phyloP scores from a whole-genome alignment of 2,329 filamentous ascomycete genomes.

The Xylariaceae sp. region DNA sequence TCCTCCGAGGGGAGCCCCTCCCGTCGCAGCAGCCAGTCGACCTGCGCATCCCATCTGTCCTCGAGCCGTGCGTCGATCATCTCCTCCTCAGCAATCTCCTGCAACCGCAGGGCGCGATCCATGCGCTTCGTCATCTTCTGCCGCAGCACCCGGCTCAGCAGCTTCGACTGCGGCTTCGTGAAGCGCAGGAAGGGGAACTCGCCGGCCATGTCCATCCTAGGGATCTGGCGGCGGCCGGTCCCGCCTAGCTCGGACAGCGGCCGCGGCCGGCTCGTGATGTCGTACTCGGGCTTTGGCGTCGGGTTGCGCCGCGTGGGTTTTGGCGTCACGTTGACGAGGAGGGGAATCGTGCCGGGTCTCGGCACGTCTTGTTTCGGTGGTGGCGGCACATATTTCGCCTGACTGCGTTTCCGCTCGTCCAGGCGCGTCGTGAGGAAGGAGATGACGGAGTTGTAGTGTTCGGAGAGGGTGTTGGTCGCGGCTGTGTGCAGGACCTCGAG shows the following conservation, averaged over 20 bases:
- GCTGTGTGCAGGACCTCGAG: constrained; percentile 22
- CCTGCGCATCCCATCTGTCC: constrained; percentile 40
- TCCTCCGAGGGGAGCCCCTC: neutral
- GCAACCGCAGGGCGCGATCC: constrained; percentile 17
- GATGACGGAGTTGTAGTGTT: constrained; percentile 39
- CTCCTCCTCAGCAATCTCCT: constrained; percentile 36
- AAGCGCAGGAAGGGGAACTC: constrained; percentile 61
- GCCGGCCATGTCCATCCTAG: constrained; percentile 50
- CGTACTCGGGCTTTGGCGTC: constrained; percentile 39
- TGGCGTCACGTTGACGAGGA: constrained; percentile 31
- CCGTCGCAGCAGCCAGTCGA: neutral
- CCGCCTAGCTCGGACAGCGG: constrained; percentile 46
- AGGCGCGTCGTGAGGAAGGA: constrained; percentile 38
- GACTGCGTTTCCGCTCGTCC: constrained; percentile 26
- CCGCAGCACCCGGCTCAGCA: constrained; percentile 54
- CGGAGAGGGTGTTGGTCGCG: constrained; percentile 11
- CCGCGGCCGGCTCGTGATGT: constrained; percentile 41
- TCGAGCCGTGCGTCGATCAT: constrained; percentile 19
- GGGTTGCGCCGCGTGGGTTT: constrained; percentile 34
- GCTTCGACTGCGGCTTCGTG: constrained; percentile 57
- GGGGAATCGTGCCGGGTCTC: constrained; percentile 24
- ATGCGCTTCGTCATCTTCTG: constrained; percentile 45
- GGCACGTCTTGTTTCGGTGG: constrained; percentile 17
- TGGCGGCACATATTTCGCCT: constrained; percentile 3
- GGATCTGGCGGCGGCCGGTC: constrained; percentile 48